A percentile compares a stretch with the other conserved stretches of the same genome.
phyloP scores from a whole-genome alignment of 768 basidiomycete species.

The Clitopilus hobsonii region DNA sequence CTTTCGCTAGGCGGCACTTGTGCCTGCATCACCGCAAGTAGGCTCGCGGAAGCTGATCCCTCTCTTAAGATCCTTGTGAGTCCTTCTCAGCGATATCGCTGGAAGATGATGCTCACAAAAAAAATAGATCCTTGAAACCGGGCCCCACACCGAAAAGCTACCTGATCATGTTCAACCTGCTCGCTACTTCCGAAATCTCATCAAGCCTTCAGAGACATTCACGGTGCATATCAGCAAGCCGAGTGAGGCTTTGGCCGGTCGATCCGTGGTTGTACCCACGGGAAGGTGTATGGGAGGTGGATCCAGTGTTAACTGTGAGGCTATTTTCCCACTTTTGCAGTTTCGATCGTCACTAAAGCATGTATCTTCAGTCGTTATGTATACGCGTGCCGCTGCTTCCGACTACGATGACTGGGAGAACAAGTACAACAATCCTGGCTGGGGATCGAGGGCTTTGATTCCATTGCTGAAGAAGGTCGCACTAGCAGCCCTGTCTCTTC shows the following conservation, averaged over 20 bases:
- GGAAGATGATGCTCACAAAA: not conserved
- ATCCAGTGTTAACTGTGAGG: conserved; percentile 54
- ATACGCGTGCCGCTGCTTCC: conserved; percentile 53
- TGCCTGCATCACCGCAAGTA: conserved; percentile 53
- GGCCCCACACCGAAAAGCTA: conserved; percentile 43
- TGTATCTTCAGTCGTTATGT: conserved; percentile 39
- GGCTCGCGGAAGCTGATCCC: conserved; percentile 50
- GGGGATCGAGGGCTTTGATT: conserved; percentile 54
- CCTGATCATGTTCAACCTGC: conserved; percentile 50
- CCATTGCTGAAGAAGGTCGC: conserved; percentile 55
- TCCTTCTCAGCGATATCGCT: not conserved
- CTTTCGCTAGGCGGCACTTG: conserved; percentile 39
- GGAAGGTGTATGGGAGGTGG: conserved; percentile 60
- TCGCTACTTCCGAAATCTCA: conserved; percentile 39
- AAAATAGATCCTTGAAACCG: conserved; percentile 50
- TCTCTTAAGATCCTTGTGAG: conserved; percentile 49
- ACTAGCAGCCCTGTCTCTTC: not conserved
- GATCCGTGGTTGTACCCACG: conserved; percentile 35
- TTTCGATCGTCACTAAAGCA: no score
- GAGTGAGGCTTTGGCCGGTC: conserved; percentile 36
- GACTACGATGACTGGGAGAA: conserved; percentile 65
- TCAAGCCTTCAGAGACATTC: conserved; percentile 34
- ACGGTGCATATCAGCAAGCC: conserved; percentile 39
- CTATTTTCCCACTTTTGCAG: no score
- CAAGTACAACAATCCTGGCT: conserved; percentile 48